Evolutionary conservation across 441 rosid genomes (phyloP).

Genomic region (Aleurites moluccanus): DNA sequence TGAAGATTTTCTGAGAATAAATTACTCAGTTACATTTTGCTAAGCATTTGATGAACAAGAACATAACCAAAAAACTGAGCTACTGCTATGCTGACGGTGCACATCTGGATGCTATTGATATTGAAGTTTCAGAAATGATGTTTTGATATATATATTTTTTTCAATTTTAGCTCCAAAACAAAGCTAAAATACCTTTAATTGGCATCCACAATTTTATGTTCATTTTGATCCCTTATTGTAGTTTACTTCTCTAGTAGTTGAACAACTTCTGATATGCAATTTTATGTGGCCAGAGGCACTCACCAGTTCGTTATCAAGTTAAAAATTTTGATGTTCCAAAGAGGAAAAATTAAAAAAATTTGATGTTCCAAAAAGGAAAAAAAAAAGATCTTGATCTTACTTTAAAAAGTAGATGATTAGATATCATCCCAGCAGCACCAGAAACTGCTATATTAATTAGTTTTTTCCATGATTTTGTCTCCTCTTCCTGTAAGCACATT

Average conservation of each 20-base stretch:
- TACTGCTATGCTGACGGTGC: neutral
- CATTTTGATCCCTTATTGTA: neutral
- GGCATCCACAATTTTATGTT: neutral
- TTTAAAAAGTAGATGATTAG: conserved; percentile 94
- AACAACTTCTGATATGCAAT: neutral
- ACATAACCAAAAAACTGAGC: neutral
- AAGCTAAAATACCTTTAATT: neutral
- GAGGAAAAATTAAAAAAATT: neutral
- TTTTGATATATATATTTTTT: no score
- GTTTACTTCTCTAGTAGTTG: neutral
- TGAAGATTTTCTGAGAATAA: neutral
- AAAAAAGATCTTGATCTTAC: conserved; percentile 37
- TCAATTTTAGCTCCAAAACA: neutral
- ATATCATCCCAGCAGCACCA: conserved; percentile 97
- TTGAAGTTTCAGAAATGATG: neutral
- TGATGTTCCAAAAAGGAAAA: neutral
- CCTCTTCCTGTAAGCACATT: conserved; percentile 60
- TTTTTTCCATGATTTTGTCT: conserved; percentile 92
- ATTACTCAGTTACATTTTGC: neutral
- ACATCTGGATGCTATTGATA: neutral
- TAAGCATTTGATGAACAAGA: neutral
- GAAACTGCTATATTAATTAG: conserved; percentile 73
- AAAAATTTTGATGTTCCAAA: neutral
- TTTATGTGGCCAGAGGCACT: neutral
- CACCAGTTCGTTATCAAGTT: neutral